A percentile compares a stretch with the other conserved stretches of the same genome.
Evolutionary conservation across 768 basidiomycete species (phyloP).

Genomic region (Boletus rubropictus): DNA sequence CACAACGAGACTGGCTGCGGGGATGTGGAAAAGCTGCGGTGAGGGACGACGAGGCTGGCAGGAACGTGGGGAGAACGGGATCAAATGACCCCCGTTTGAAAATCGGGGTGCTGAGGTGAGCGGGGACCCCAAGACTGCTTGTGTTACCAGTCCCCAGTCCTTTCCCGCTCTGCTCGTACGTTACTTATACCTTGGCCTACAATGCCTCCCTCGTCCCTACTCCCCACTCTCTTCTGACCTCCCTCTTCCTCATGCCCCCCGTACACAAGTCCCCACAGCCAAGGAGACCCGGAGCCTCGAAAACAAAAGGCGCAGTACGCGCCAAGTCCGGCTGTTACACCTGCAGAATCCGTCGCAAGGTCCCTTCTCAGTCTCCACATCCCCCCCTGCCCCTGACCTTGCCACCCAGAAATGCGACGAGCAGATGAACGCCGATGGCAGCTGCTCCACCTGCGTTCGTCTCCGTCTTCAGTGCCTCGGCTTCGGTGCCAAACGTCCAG

Average conservation of each 20-base stretch:
- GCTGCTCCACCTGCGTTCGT: conserved; percentile 72
- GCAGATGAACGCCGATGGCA: conserved; percentile 51
- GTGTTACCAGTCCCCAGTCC: conserved; percentile 1
- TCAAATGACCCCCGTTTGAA: conserved; percentile 19
- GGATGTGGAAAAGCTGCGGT: neutral
- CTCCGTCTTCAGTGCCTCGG: conserved; percentile 81
- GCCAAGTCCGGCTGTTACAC: conserved; percentile 89
- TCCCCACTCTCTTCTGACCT: conserved; percentile 3
- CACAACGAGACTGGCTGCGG: too few relatives aligned
- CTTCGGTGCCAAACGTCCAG: conserved; percentile 79
- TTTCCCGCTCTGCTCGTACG: conserved; percentile 11
- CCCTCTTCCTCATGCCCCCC: conserved; percentile 26
- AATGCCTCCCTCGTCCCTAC: conserved; percentile 15
- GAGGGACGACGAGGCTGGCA: neutral
- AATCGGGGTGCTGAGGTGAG: conserved; percentile 16
- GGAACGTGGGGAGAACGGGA: conserved; percentile 9
- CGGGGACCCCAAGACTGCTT: conserved; percentile 19
- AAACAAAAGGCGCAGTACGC: conserved; percentile 75
- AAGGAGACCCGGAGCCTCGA: conserved; percentile 50
- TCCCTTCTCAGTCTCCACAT: conserved; percentile 27
- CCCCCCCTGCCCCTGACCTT: conserved; percentile 11
- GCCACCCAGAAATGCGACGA: conserved; percentile 76
- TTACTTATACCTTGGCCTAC: conserved; percentile 30
- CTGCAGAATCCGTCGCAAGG: conserved; percentile 82
- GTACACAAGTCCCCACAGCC: conserved; percentile 38